Evolutionary conservation across 306 rosid genomes (phyloP).

Genomic region (Medicago truncatula): DNA sequence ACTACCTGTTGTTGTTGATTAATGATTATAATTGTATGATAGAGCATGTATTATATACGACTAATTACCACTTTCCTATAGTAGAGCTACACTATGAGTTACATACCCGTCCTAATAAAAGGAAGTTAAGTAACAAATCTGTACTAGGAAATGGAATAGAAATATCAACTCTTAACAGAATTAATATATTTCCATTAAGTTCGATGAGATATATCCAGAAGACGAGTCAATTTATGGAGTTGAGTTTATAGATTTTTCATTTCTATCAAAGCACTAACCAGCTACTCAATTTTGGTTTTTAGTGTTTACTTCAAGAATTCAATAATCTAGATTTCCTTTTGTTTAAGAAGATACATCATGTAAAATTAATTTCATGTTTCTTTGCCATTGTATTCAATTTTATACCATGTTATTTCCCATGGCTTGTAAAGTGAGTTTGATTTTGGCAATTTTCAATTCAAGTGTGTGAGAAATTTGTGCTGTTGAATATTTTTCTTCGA

Average conservation of each 20-base stretch:
- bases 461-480: background rate
- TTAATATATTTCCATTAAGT: slow-evolving; percentile 2
- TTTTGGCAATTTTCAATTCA: background rate
- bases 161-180: background rate
- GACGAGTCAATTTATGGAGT: slow-evolving; percentile 3
- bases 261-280: background rate
- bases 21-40: background rate
- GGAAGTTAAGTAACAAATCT: background rate
- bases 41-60: background rate
- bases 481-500: slow-evolving; percentile 1
- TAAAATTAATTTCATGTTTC: background rate
- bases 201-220: slow-evolving; percentile 23
- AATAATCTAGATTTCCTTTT: background rate
- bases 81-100: slow-evolving; percentile 11
- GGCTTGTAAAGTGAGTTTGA: background rate
- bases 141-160: slow-evolving; percentile 9
- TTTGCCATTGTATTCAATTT: background rate
- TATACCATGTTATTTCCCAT: background rate
- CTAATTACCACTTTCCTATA: slow-evolving; percentile 25
- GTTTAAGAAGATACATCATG: background rate
- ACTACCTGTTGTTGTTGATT: background rate
- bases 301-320: slow-evolving; percentile 2
- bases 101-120: slow-evolving; percentile 20
- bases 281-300: background rate
- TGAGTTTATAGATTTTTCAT: slow-evolving; percentile 12